Evolutionary conservation across 73 alveolate species (phyloP), one percentile per base, ranked within the genome.

Genomic region (Paramecium primaurelia): DNA sequence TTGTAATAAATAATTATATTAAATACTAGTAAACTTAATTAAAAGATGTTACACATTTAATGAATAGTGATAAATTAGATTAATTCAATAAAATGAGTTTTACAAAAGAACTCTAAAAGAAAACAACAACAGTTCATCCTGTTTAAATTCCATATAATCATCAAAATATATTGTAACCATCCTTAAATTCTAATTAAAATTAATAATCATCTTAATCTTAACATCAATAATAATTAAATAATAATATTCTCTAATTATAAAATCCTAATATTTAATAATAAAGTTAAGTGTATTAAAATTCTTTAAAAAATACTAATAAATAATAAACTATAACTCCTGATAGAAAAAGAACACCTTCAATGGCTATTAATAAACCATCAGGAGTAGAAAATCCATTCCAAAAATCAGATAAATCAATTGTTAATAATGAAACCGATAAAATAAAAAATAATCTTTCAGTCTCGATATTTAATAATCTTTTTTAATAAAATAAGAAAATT

Each of bases 271-370:
- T 28, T 6, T 34, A 28, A 64, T 11, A 40, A 2, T 64, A 64
- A 64, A 11, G 7, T 25, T 7, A 12, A 26, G 12, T 12, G 3
- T 54, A 64, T 14, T 32, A 34, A 11, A 34, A 28, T 28, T 73
- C 59, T 36, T 22, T 14, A 73, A 73, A 38, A 38, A 73, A 73
- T 36, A 22, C 12, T n/a, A 16, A 1, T 64, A 64, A 26, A 40
- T 10, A 40, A 64, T 25, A 28, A 28, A 64, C 64, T 8, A 47
- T 80, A 20, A 80, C 91, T 20, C 91, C 91, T 38, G 91, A 80
- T 49, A 80, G 91, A 47, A 80, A 42, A 80, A 16, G 91, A 80
- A 80, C 58, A 3, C 71, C 91, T 12, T 80, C 91, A 8, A 38
- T 38, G 60, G 60, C 88, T 36, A 38, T 38, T 34, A 38, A 36